Evolutionary conservation across 75 land plant species (phyloP), one percentile per base, ranked within the genome.

Genomic region (Azolla pinnata): DNA sequence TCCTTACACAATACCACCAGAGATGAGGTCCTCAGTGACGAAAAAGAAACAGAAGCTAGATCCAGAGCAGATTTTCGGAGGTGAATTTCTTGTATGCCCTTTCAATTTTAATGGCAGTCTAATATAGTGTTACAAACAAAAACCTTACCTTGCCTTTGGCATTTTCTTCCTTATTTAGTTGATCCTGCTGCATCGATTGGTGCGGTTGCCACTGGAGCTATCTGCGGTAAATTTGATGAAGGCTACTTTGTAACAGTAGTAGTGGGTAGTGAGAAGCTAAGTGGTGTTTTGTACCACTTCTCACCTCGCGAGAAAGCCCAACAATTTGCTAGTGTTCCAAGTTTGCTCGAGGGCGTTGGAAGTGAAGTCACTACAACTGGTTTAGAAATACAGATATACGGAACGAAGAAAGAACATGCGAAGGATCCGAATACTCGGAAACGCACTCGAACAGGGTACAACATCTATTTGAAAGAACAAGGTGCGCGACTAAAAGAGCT

Each of bases 171-270:
- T 38, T 20, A 18, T 62, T 60, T 53, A 59, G 68, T 70, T 45
- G 74, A 75, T 70, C 74, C 68, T 48, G 67, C 62, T 16, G 54
- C 45, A 48, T 51, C 66, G 18, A 47, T 74, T 18, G 76, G 76
- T 28, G 29, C 54, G 1, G 24, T 56, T 19, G 72, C 57, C 2
- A 67, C 72, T 33, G 76, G 76, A 25, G 44, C 76, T 25, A 74
- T 74, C 56, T 58, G 68, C 42, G 72, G 59, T 29, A 74, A 74
- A 44, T 67, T 74, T 52, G 76, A 74, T 27, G 34, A 62, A 23
- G 76, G 76, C 0, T 74, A 74, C 60, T 38, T 74, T 49, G 61
- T 74, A 9, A 67, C 76, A 19, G 72, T 74, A 0, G 64, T 68
- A 32, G 72, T 74, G 29, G 76, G 76, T 1, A 31, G 66, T 4